These are phyloP conservation scores for Trametes cubensis DNA, from an alignment of 768 basidiomycete species.

Conservation along the genomic window DNA sequence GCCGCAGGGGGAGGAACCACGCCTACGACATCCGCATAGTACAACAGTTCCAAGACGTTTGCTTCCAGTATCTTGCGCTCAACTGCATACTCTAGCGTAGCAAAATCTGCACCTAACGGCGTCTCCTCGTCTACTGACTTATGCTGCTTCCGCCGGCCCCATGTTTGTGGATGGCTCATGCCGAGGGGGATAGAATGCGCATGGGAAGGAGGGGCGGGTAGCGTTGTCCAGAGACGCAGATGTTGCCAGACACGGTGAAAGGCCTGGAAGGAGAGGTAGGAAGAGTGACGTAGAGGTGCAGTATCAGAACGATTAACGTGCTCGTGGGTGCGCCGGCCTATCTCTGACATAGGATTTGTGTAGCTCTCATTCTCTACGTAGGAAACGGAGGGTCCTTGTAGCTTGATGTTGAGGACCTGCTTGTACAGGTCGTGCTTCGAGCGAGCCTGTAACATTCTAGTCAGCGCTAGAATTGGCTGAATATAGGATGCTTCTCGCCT, in stretches of 20 bases:
- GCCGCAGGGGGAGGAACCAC: constrained; percentile 52
- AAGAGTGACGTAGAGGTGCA: constrained; percentile 24
- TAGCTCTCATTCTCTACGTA: constrained; percentile 79
- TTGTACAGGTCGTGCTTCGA: constrained; percentile 86
- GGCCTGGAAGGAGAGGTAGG: constrained; percentile 41
- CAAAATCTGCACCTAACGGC: constrained; percentile 57
- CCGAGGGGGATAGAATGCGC: constrained; percentile 5
- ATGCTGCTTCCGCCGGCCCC: constrained; percentile 31
- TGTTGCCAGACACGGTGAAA: constrained; percentile 61
- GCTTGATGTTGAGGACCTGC: constrained; percentile 71
- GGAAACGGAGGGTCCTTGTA: constrained; percentile 64
- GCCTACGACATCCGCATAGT: constrained; percentile 86
- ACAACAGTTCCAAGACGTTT: constrained; percentile 74
- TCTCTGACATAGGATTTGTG: constrained; percentile 61
- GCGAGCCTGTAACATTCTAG: constrained; percentile 54
- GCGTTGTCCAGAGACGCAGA: constrained; percentile 37
- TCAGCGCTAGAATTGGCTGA: neutral
- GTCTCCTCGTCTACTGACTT: constrained; percentile 55
- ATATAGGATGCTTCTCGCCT: constrained; percentile 46
- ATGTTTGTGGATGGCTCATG: constrained; percentile 25
- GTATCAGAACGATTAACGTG: constrained; percentile 50
- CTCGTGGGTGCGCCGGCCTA: constrained; percentile 65
- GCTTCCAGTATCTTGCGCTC: constrained; percentile 83
- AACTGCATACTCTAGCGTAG: constrained; percentile 80
- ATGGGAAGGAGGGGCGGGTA: neutral